Base-by-base conservation (phyloP, 2,329 filamentous ascomycete genomes). In the Sclerotinia borealis region DNA sequence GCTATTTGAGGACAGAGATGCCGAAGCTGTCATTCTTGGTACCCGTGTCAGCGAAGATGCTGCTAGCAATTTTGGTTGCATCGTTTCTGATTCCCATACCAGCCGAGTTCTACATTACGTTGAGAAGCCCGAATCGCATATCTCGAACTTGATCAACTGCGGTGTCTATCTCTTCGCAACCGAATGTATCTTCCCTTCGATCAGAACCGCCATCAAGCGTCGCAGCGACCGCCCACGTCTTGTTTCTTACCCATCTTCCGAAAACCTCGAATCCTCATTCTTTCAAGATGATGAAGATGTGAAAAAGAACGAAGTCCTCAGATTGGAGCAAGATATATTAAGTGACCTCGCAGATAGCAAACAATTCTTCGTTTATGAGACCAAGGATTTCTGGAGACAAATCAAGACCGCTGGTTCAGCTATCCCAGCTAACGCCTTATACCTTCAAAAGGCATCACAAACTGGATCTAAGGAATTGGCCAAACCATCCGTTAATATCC, bases 321-420 rank as follows among this genome's bases (percentile, higher is more conserved):
- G 95, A 60, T 84, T 99, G 63, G 95, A 99, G 80, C 95, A 98
- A 79, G 95, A 99, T 75, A 96, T 98, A 59, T 84, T 99, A 65
- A 90, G 92, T 59, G 93, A 98, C 74, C 87, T 98, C 73, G 93
- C 95, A 66, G 95, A 98, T 78, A 96, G 86, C 84, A 95, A 96
- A 79, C 91, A 95, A 77, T 99, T 99, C 82, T 98, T 92, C 78
- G 95, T 98, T 37, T 90, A 96, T 77, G 95, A 99, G 81, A 98
- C 93, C 69, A 96, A 96, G 80, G 95, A 98, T 77, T 99, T 99
- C 78, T 99, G 95, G 95, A 92, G 95, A 72, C 95, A 99, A 82
- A 98, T 99, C 85, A 99, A 99, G 85, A 97, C 95, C 1, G 95
- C 95, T 65, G 95, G 95, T 65, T 98, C 93, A 7, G 95, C 95